phyloP scores from a whole-genome alignment of 768 basidiomycete genomes.

The Thelephora aurantiotincta region DNA sequence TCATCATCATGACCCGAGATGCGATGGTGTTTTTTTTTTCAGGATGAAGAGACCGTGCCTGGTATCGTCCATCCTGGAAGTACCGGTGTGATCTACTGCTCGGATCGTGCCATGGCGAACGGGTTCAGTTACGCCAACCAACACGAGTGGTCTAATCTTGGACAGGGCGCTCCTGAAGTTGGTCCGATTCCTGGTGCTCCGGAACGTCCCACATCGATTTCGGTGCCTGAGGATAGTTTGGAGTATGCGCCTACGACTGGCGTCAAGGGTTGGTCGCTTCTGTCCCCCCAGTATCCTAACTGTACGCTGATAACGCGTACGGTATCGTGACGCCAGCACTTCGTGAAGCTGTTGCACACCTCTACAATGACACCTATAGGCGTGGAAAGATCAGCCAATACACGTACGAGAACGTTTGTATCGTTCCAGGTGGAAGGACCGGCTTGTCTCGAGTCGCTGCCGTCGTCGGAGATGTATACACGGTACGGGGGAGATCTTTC shows the following conservation, averaged over 20 bases:
- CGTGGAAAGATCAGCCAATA: conserved; percentile 72
- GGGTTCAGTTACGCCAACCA: conserved; percentile 72
- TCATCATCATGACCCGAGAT: conserved; percentile 1
- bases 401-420: conserved; percentile 86
- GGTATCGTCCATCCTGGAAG: conserved; percentile 69
- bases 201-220: conserved; percentile 47
- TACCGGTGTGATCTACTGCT: conserved; percentile 71
- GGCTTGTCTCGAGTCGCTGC: conserved; percentile 86
- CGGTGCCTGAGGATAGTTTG: conserved; percentile 53
- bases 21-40: not conserved
- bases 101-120: conserved; percentile 89
- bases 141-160: conserved; percentile 78
- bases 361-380: conserved; percentile 85
- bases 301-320: conserved; percentile 1
- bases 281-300: not conserved
- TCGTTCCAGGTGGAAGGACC: conserved; percentile 87
- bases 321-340: conserved; percentile 31
- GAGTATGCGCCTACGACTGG: conserved; percentile 93
- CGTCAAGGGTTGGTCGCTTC: conserved; percentile 45
- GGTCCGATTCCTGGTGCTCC: conserved; percentile 71
- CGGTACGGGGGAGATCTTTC: conserved; percentile 26
- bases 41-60: conserved; percentile 85
- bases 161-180: conserved; percentile 88
- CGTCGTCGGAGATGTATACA: conserved; percentile 83
- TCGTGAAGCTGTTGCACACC: conserved; percentile 76